Percentiles rank a stretch among this genome's conserved stretches.
Conservation (phyloP, 2,329 filamentous ascomycete species). For the Dothideomycetes sp. region DNA sequence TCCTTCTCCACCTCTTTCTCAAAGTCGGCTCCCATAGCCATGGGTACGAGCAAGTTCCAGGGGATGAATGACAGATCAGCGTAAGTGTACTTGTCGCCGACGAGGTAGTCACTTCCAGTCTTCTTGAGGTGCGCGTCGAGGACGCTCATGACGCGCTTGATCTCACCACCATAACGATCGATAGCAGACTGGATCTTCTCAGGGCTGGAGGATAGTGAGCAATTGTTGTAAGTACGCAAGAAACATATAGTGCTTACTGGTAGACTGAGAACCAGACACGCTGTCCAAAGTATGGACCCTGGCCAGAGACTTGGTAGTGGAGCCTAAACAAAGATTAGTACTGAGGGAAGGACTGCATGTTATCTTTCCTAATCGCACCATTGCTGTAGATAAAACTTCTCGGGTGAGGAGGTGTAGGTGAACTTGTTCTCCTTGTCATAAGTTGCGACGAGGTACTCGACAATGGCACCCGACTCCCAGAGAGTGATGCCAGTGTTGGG, state of each 20-base stretch:
- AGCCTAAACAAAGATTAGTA: constrained; percentile 3
- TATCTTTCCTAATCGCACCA: constrained; percentile 15
- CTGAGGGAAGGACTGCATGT: too few relatives aligned
- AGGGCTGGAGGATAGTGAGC: too few relatives aligned
- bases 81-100: constrained; percentile 32
- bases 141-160: constrained; percentile 35
- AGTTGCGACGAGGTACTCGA: constrained; percentile 23
- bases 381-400: constrained; percentile 28
- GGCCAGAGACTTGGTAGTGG: constrained; percentile 31
- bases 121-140: constrained; percentile 30
- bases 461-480: constrained; percentile 23
- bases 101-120: constrained; percentile 24
- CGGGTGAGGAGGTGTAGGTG: constrained; percentile 25
- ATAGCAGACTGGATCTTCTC: constrained; percentile 36
- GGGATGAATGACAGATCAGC: constrained; percentile 29
- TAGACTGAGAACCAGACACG: constrained; percentile 25
- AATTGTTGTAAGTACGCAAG: too few relatives aligned
- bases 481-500: constrained; percentile 33
- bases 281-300: constrained; percentile 37
- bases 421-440: constrained; percentile 35
- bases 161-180: constrained; percentile 36
- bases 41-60: constrained; percentile 17
- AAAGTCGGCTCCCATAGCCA: constrained; percentile 8
- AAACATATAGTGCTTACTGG: too few relatives aligned
- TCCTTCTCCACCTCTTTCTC: constrained; percentile 11